A percentile compares a stretch with the other conserved stretches of the same genome.
These are phyloP conservation scores for Asterophora parasitica DNA, from an alignment of 768 basidiomycete species.

Conservation along the genomic window DNA sequence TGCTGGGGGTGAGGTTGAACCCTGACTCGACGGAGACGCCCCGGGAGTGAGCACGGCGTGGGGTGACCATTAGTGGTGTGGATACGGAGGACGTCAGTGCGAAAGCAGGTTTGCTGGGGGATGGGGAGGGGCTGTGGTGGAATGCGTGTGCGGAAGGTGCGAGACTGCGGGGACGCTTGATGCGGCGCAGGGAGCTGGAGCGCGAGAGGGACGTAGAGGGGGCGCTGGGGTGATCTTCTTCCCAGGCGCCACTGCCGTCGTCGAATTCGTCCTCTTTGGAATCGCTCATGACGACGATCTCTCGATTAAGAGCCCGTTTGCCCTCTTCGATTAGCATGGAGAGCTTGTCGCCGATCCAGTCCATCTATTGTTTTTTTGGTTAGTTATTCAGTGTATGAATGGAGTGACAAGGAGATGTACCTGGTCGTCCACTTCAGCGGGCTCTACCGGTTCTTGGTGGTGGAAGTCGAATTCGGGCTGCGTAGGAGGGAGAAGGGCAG, in stretches of 20 bases:
- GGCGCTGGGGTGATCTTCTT: constrained; percentile 39
- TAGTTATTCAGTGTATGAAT: neutral
- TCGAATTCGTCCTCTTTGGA: constrained; percentile 71
- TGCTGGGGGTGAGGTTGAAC: constrained; percentile 13
- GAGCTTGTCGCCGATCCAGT: constrained; percentile 75
- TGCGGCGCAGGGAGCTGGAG: constrained; percentile 21
- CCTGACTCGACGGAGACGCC: constrained; percentile 34
- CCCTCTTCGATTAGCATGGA: constrained; percentile 72
- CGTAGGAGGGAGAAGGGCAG: constrained; percentile 23
- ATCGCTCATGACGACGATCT: constrained; percentile 76
- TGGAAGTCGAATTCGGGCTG: constrained; percentile 43
- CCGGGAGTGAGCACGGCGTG: constrained; percentile 14
- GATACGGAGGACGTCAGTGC: constrained; percentile 8
- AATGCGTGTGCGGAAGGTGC: constrained; percentile 22
- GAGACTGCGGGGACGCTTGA: constrained; percentile 20
- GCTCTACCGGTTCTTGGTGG: constrained; percentile 23
- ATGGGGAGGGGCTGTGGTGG: constrained; percentile 20
- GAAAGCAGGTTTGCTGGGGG: constrained; percentile 13
- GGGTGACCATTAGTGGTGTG: constrained; percentile 14
- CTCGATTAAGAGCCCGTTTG: constrained; percentile 68
- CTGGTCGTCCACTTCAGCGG: constrained; percentile 40
- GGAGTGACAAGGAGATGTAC: constrained; percentile 21
- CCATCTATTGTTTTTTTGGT: constrained; percentile 56
- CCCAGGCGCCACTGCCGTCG: constrained; percentile 72
- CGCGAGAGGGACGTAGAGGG: constrained; percentile 22